Conservation (phyloP, 306 rosid genomes). For the Aeschynomene evenia region DNA sequence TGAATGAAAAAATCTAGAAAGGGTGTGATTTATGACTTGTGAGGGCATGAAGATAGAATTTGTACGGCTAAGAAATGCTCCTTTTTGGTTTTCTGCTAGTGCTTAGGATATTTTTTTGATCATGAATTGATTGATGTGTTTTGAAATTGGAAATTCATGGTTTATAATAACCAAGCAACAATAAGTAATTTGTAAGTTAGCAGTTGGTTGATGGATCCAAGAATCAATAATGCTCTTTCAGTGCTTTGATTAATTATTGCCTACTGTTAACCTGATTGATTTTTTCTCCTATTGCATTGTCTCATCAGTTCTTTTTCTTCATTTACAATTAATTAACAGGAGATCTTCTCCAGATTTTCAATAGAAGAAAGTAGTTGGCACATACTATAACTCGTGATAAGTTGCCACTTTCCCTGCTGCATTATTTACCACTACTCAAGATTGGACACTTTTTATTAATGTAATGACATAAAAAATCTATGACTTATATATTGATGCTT, state of each 20-base stretch:
- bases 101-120: constrained; percentile 14
- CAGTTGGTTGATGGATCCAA: neutral
- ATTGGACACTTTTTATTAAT: too few relatives aligned
- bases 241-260: too few relatives aligned
- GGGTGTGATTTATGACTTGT: neutral
- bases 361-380: neutral
- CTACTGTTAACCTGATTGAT: too few relatives aligned
- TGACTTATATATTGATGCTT: neutral
- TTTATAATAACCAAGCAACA: neutral
- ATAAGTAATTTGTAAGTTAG: neutral
- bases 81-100: neutral
- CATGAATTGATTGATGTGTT: neutral
- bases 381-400: neutral
- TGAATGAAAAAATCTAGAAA: constrained; percentile 31
- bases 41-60: constrained; percentile 35
- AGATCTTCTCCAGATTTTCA: too few relatives aligned
- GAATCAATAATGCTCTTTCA: too few relatives aligned
- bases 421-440: too few relatives aligned
- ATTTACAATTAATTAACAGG: too few relatives aligned
- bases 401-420: neutral
- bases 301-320: neutral
- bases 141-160: neutral
- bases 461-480: neutral
- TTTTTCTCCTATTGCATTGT: neutral
- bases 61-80: constrained; percentile 21